A percentile compares a stretch with the other conserved stretches of the same genome.
phyloP scores from a whole-genome alignment of 2,329 filamentous ascomycete genomes.

The Trichoderma sp. region DNA sequence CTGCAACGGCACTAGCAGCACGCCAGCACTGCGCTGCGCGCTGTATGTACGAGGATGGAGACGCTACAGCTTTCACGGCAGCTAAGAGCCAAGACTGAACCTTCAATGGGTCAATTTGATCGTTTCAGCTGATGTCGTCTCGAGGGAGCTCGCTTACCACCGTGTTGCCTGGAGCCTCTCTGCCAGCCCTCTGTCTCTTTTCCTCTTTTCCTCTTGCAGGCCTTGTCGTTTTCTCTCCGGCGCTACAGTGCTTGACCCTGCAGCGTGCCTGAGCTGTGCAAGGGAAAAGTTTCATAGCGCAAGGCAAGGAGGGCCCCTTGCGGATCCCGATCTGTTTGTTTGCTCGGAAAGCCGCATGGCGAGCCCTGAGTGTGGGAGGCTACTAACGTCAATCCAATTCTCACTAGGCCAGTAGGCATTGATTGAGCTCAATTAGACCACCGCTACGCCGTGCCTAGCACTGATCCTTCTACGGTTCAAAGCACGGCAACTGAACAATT shows the following conservation, averaged over 20 bases:
- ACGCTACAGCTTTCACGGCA: background rate
- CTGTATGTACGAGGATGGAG: slow-evolving; percentile 13
- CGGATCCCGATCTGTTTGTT: slow-evolving; percentile 22
- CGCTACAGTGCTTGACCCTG: slow-evolving; percentile 20
- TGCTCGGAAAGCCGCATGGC: slow-evolving; percentile 19
- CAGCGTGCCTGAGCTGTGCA: slow-evolving; percentile 24
- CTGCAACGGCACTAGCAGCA: slow-evolving; percentile 25
- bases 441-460: background rate
- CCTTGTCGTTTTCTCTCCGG: slow-evolving; percentile 1
- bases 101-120: background rate
- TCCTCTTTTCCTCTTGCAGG: background rate
- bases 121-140: slow-evolving; percentile 18
- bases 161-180: background rate
- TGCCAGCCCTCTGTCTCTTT: background rate
- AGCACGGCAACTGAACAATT: background rate
- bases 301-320: slow-evolving; percentile 14
- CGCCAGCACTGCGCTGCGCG: slow-evolving; percentile 4
- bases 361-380: slow-evolving; percentile 16
- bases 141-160: background rate
- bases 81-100: background rate
- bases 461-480: background rate
- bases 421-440: background rate
- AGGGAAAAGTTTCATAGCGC: slow-evolving; percentile 23
- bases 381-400: background rate
- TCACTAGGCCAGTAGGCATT: background rate